Conservation (phyloP, 805 yeast genomes). For the Saccharomycodes ludwigii region DNA sequence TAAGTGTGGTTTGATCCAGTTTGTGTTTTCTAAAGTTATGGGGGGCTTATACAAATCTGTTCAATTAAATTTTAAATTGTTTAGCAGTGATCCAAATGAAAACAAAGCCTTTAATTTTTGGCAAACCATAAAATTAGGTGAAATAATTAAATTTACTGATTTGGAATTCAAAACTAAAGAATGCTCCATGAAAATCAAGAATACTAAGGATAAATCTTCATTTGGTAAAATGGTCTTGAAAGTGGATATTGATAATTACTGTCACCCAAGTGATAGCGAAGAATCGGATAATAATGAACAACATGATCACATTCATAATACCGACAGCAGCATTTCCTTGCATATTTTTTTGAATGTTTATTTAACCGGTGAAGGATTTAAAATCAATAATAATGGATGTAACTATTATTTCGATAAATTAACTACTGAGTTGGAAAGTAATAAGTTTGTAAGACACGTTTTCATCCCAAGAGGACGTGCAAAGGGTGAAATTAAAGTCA, state of each 20-base stretch:
- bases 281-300: too few species aligned
- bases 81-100: slow-evolving; percentile 12
- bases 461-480: slow-evolving; percentile 72
- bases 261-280: too few species aligned
- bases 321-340: too few species aligned
- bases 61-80: slow-evolving; percentile 38
- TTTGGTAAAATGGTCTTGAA: too few species aligned
- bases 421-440: slow-evolving; percentile 58
- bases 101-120: slow-evolving; percentile 26
- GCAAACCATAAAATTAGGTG: slow-evolving; percentile 34
- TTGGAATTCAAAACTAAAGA: slow-evolving; percentile 9
- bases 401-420: slow-evolving; percentile 53
- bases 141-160: slow-evolving; percentile 10
- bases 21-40: slow-evolving; percentile 39
- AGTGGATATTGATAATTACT: too few species aligned
- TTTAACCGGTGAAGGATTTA: slow-evolving; percentile 43
- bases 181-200: slow-evolving; percentile 1
- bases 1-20: slow-evolving; percentile 37
- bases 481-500: slow-evolving; percentile 38
- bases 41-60: slow-evolving; percentile 40
- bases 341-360: slow-evolving; percentile 12
- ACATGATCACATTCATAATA: too few species aligned
- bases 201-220: not conserved
- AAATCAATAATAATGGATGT: slow-evolving; percentile 66
- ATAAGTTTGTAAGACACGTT: slow-evolving; percentile 43